Evolutionary conservation across 345 rosid genomes (phyloP), one percentile per base, ranked within the genome.

Genomic region (Sapria himalayana): DNA sequence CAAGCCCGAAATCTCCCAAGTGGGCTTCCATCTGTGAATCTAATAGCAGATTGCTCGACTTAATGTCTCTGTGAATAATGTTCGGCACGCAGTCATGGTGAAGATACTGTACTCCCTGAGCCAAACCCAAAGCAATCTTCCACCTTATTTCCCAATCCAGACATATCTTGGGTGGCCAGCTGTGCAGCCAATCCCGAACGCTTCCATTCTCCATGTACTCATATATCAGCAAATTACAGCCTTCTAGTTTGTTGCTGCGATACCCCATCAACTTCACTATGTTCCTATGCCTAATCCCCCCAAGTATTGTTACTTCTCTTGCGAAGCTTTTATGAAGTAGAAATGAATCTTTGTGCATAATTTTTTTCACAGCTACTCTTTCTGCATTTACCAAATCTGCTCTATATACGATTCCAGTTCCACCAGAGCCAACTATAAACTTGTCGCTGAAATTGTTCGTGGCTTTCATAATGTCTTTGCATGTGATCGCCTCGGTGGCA

Each of bases 121-220:
- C 93, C 45, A 82, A 60, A 29, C 98, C 98, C 4, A 82, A 58
- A 1, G 86, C 95, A 42, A 89, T 80, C 46, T 52, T 62, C 39
- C 82, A 44, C 59, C 98, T 76, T 12, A 75, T 55, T 33, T 82
- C 95, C 98, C 85, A 82, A 37, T 79, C 92, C 20, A 89, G 72
- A 55, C 48, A 37, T 48, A 54, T 55, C 54, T 51, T 69, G 37
- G n/a, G 51, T 0, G 65, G 60, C 16, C 60, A 52, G 31, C 36
- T 50, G 52, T 89, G 81, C 56, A 89, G 64, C 93, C 95, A 82
- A 58, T 89, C 95, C 92, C 93, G 82, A 19, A 77, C 59, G 15
- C 98, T 89, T 42, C 95, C 95, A 2, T 89, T 89, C 71, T 71
- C 68, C 98, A 89, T 89, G 55, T 71, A 82, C 57, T 89, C 93